These are phyloP conservation scores for Strobilomyces dryophilus DNA, from an alignment of 768 basidiomycete genomes.

Conservation along the genomic window DNA sequence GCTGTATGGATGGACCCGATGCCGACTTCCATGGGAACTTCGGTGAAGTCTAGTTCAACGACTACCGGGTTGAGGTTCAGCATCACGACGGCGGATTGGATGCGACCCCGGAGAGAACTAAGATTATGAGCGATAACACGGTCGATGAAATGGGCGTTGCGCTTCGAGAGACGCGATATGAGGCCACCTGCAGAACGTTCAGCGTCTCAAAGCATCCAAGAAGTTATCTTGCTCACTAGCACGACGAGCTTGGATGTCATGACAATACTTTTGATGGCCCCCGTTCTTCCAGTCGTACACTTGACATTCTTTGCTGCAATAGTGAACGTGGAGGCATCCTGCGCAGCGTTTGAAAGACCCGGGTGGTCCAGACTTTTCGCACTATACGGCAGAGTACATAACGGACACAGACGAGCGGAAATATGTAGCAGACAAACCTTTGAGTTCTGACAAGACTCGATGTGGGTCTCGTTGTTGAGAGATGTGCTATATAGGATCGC, in stretches of 20 bases:
- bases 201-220: not conserved
- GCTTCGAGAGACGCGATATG: conserved; percentile 17
- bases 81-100: conserved; percentile 9
- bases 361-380: conserved; percentile 21
- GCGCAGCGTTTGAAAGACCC: conserved; percentile 26
- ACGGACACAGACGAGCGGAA: not conserved
- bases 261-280: conserved; percentile 23
- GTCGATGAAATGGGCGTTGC: conserved; percentile 24
- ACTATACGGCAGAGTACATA: conserved; percentile 9
- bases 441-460: conserved; percentile 24
- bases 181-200: conserved; percentile 17
- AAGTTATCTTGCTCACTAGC: conserved; percentile 13
- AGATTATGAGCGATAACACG: conserved; percentile 21
- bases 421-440: conserved; percentile 17
- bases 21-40: conserved; percentile 12
- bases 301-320: conserved; percentile 30
- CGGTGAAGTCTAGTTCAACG: conserved; percentile 25
- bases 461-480: conserved; percentile 9
- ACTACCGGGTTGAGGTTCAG: conserved; percentile 14
- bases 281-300: conserved; percentile 29
- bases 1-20: conserved; percentile 14
- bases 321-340: conserved; percentile 28
- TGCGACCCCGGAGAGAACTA: conserved; percentile 9
- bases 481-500: conserved; percentile 7
- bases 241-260: conserved; percentile 24